Evolutionary conservation across 225 moss, liverwort and hornwort genomes (phyloP).

Genomic region (Pseudoscleropodium purum): DNA sequence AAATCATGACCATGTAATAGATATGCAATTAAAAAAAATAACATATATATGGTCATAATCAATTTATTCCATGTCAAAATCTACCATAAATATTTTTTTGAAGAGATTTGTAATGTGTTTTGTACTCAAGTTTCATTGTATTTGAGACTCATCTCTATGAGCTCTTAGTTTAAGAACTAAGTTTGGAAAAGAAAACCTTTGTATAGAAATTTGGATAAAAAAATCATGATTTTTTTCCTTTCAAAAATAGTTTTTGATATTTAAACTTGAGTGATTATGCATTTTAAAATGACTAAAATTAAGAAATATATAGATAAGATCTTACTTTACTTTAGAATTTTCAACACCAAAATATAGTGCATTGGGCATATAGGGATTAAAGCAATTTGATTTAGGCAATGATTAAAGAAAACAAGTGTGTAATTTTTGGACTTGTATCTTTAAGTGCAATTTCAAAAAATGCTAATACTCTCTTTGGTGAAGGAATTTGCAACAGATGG

Average conservation of each 20-base stretch:
- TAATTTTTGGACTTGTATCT: neutral
- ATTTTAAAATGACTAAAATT: neutral
- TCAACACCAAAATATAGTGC: neutral
- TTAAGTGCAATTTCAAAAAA: neutral
- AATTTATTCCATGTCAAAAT: neutral
- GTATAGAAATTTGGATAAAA: no score
- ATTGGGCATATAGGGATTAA: neutral
- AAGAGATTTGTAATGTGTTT: neutral
- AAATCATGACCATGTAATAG: no score
- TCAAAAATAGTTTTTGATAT: neutral
- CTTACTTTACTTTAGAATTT: neutral
- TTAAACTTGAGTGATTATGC: neutral
- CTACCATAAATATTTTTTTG: neutral
- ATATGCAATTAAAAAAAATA: neutral
- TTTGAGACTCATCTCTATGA: neutral
- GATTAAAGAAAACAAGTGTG: neutral
- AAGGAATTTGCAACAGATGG: constrained; percentile 24
- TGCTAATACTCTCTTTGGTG: neutral
- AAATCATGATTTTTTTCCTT: neutral
- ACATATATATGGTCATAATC: fast-evolving
- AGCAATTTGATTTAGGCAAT: neutral
- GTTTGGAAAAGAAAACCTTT: neutral
- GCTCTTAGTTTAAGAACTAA: neutral
- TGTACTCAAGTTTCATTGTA: neutral
- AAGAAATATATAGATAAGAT: no score